Evolutionary conservation across 495 filamentous ascomycete genomes (phyloP).

Genomic region (Pseudoneurospora amorphoporcata): DNA sequence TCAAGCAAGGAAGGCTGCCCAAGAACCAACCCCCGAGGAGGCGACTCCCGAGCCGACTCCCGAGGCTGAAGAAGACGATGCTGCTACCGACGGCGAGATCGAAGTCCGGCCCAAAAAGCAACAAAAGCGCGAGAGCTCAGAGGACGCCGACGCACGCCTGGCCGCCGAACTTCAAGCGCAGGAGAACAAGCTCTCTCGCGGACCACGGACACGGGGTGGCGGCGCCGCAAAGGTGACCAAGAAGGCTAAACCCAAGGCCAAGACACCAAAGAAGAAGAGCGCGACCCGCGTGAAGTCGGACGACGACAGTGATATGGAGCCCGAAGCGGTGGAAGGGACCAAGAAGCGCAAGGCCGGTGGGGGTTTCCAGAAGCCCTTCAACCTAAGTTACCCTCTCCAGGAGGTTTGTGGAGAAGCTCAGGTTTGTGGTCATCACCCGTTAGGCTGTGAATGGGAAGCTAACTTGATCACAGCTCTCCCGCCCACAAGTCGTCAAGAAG

Average conservation of each 20-base stretch:
- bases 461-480: constrained; percentile 53
- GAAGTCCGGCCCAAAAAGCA: constrained; percentile 43
- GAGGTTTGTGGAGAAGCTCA: constrained; percentile 49
- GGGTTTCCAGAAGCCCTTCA: constrained; percentile 43
- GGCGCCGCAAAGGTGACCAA: constrained; percentile 37
- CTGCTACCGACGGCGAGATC: constrained; percentile 35
- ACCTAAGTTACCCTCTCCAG: constrained; percentile 36
- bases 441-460: constrained; percentile 1
- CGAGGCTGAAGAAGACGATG: constrained; percentile 22
- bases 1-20: constrained; percentile 11
- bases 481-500: constrained; percentile 89
- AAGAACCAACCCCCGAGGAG: constrained; percentile 12
- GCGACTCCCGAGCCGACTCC: constrained; percentile 25
- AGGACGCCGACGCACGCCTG: constrained; percentile 72
- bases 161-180: constrained; percentile 86
- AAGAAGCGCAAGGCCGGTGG: constrained; percentile 42
- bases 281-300: constrained; percentile 63
- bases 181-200: constrained; percentile 59
- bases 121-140: constrained; percentile 45
- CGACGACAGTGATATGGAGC: constrained; percentile 68
- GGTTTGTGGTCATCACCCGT: constrained; percentile 28
- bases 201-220: constrained; percentile 61
- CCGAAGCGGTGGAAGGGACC: constrained; percentile 41
- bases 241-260: constrained; percentile 21
- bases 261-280: constrained; percentile 63